Base-by-base conservation (phyloP, 2,329 filamentous ascomycete genomes). In the Alternaria sp. region DNA sequence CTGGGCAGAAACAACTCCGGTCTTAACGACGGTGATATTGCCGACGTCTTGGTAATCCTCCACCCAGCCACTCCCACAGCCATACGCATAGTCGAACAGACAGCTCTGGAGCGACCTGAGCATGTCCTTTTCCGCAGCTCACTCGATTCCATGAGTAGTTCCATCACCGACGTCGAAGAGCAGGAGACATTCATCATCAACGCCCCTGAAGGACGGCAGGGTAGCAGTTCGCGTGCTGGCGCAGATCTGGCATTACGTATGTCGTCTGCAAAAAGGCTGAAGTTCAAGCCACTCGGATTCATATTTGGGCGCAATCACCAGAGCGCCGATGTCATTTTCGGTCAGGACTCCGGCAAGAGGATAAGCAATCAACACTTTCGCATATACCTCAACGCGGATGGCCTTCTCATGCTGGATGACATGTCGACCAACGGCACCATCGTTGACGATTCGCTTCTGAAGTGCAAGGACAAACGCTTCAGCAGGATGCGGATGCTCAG, bases 311-410 rank as follows among this genome's bases (percentile, higher is more conserved):
- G 95, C 57, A 94, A 95, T 72, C 69, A 79, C 0, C 70, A 78
- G 46, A 85, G 87, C 34, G 95, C 92, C 78, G 95, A 99, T 72
- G 83, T 92, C 53, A 80, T 89, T 59, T 87, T 92, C 49, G 78
- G 82, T 36, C 84, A 74, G 45, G 90, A 94, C 67, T 86, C 86
- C 0, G 82, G 87, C 54, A 90, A 87, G 75, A 87, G 92, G 44
- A 86, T 99, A 61, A 98, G 94, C 82, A 97, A 98, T 75, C 85
- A 91, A n/a, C 95, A 99, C 77, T 99, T 98, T 77, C 90, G 93
- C 54, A 97, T 99, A 63, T 97, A 91, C 74, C 85, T 97, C 70
- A 99, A 96, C 71, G 84, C 89, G n/a, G 88, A 92, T 65, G 92
- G 91, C 28, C 89, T 92, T 58, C 85, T 97, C 66, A 97, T 99